Base-by-base conservation (phyloP, 352 stramenopile species). In the Phytophthora crassamura region DNA sequence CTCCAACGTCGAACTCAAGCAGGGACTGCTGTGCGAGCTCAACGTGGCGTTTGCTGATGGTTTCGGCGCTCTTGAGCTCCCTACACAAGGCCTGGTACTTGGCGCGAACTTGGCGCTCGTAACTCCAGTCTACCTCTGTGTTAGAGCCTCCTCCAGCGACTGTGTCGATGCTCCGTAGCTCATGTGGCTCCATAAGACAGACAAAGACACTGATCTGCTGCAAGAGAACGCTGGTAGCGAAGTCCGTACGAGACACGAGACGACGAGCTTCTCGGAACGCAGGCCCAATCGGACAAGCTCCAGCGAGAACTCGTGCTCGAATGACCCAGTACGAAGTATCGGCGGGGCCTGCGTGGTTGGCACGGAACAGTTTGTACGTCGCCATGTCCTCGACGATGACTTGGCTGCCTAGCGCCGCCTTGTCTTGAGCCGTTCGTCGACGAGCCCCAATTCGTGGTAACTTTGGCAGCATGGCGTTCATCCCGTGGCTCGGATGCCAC, bases 251-350 rank as follows among this genome's bases (percentile, higher is more conserved):
- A 28, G 78, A 70, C 11, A 85, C 77, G 5, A 86, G 65, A 15
- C 77, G 65, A 1, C 77, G 57, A 14, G 78, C 79, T 10, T 86
- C 67, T 3, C 67, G 71, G 12, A 86, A 86, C 11, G 79, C 76
- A 48, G 62, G 43, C 11, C 84, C 82, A 0, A 72, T 33, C 7
- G 87, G 87, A 54, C 88, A 92, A 6, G 65, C 61, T 7, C 86
- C 84, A 20, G 78, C 63, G 11, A 94, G 74, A 32, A 94, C 60
- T 9, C 78, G 74, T 30, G 63, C 55, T 36, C 80, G 80, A 34
- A 94, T 55, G 52, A 93, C 60, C 88, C 86, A 94, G 55, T 88
- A 91, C 30, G 82, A 92, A 45, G 70, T 69, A 53, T 90, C 82
- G 0, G 83, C 90, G 7, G 86, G 86, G 0, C 88, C 84, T 0